phyloP scores from a whole-genome alignment of 768 basidiomycete species.

The Melanogaster broomeanus region DNA sequence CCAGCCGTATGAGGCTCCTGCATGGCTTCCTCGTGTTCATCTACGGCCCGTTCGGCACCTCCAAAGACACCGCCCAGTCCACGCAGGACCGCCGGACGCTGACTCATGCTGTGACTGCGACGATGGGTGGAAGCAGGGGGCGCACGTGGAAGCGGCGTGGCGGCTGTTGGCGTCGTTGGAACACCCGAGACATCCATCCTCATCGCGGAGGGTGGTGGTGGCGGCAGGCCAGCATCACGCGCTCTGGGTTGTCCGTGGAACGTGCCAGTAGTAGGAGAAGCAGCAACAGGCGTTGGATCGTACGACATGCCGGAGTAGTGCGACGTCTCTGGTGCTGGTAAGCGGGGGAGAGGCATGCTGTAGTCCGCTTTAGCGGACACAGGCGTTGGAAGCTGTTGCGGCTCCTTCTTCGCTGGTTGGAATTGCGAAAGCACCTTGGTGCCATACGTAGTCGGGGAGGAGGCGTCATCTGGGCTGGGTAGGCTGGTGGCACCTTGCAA shows the following conservation, averaged over 20 bases:
- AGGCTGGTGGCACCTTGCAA: conserved; percentile 36
- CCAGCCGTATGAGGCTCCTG: conserved; percentile 63
- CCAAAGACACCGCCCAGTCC: conserved; percentile 68
- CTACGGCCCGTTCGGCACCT: conserved; percentile 34
- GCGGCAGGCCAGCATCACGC: conserved; percentile 58
- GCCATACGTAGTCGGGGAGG: conserved; percentile 15
- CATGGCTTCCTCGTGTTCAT: conserved; percentile 42
- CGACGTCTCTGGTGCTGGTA: conserved; percentile 79
- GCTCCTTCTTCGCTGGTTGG: conserved; percentile 34
- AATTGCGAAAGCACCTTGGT: conserved; percentile 34
- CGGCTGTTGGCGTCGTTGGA: conserved; percentile 29
- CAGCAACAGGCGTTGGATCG: conserved; percentile 47
- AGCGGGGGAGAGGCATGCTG: conserved; percentile 77
- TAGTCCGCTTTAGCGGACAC: conserved; percentile 62
- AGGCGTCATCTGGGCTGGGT: conserved; percentile 17
- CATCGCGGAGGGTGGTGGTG: conserved; percentile 36
- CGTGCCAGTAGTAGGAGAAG: conserved; percentile 58
- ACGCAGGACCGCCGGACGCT: conserved; percentile 56
- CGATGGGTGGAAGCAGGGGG: conserved; percentile 80
- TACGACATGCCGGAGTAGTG: conserved; percentile 86
- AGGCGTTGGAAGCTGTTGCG: conserved; percentile 20
- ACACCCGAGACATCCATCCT: conserved; percentile 27
- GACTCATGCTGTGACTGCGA: conserved; percentile 82
- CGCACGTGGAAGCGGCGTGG: conserved; percentile 53
- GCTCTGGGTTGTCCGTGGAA: conserved; percentile 68